Percentiles rank a stretch among this genome's conserved stretches.
Evolutionary conservation across 2,329 filamentous ascomycete species (phyloP).

Genomic region (Penicillium capsulatum): DNA sequence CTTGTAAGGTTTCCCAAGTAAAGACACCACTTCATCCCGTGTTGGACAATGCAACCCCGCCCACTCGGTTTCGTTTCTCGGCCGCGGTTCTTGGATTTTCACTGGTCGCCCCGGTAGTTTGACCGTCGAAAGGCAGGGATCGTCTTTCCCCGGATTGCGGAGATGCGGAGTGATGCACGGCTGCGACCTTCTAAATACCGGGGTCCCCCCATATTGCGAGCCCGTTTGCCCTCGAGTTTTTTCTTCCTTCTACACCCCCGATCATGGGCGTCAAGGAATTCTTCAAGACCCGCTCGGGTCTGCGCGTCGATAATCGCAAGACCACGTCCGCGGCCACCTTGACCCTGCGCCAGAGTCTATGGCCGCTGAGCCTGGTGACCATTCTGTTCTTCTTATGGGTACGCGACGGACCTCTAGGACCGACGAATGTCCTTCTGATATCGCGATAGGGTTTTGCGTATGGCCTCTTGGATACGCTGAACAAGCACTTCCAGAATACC

Average conservation of each 20-base stretch:
- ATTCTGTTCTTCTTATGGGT: conserved; percentile 53
- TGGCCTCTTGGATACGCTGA: conserved; percentile 49
- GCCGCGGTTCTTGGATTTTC: too few relatives aligned
- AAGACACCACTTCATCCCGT: too few relatives aligned
- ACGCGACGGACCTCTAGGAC: conserved; percentile 1
- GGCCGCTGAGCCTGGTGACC: conserved; percentile 45
- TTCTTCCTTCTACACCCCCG: conserved; percentile 1
- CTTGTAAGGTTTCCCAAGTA: too few relatives aligned
- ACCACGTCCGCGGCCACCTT: conserved; percentile 42
- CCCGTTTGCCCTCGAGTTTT: background rate
- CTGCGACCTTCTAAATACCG: background rate
- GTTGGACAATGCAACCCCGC: too few relatives aligned
- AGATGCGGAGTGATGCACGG: background rate
- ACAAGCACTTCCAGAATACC: conserved; percentile 57
- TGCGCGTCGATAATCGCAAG: conserved; percentile 33
- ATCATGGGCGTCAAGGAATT: conserved; percentile 29
- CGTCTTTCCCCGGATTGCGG: conserved; percentile 5
- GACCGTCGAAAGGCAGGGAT: too few relatives aligned
- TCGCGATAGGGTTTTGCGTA: conserved; percentile 44
- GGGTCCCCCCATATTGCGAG: background rate
- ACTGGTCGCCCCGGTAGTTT: too few relatives aligned
- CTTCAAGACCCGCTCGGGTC: conserved; percentile 30
- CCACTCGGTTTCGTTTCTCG: too few relatives aligned
- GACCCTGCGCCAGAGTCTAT: conserved; percentile 43
- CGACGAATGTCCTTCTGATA: background rate